Conservation (phyloP, 441 rosid genomes). For the Syzygium syzygioides region DNA sequence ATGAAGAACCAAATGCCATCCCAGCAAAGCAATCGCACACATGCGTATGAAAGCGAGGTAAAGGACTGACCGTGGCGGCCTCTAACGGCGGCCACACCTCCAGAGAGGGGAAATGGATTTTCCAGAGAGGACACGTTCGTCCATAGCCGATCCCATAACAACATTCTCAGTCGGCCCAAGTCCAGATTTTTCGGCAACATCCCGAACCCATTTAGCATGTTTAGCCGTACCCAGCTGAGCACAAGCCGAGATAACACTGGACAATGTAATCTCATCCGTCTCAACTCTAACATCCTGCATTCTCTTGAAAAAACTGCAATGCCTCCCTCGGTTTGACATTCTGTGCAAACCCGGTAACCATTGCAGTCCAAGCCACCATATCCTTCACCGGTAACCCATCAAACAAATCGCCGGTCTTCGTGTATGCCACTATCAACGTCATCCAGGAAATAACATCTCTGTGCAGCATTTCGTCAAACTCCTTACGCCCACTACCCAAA, state of each 20-base stretch:
- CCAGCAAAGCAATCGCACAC: too few relatives aligned
- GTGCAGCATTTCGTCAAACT: constrained; percentile 70
- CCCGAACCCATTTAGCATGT: constrained; percentile 44
- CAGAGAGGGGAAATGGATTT: too few relatives aligned
- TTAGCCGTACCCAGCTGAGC: constrained; percentile 67
- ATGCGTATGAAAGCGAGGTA: too few relatives aligned
- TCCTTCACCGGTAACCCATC: constrained; percentile 52
- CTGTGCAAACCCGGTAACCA: constrained; percentile 66
- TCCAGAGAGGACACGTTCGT: too few relatives aligned
- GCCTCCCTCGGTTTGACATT: constrained; percentile 76
- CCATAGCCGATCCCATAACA: constrained; percentile 36
- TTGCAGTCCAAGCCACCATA: constrained; percentile 74
- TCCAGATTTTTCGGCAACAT: constrained; percentile 34
- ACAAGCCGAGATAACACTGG: constrained; percentile 75
- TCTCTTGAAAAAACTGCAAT: constrained; percentile 37
- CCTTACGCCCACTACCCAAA: constrained; percentile 39
- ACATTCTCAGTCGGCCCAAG: constrained; percentile 31
- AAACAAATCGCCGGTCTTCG: constrained; percentile 46
- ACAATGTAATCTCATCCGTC: constrained; percentile 48
- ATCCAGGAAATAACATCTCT: constrained; percentile 70
- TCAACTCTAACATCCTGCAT: constrained; percentile 48
- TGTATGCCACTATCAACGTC: constrained; percentile 50
- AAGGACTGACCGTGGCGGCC: too few relatives aligned
- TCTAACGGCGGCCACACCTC: too few relatives aligned
- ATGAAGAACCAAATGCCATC: too few relatives aligned